Base-by-base conservation (phyloP, 2,329 filamentous ascomycete species). In the Paracamarosporium sp. region DNA sequence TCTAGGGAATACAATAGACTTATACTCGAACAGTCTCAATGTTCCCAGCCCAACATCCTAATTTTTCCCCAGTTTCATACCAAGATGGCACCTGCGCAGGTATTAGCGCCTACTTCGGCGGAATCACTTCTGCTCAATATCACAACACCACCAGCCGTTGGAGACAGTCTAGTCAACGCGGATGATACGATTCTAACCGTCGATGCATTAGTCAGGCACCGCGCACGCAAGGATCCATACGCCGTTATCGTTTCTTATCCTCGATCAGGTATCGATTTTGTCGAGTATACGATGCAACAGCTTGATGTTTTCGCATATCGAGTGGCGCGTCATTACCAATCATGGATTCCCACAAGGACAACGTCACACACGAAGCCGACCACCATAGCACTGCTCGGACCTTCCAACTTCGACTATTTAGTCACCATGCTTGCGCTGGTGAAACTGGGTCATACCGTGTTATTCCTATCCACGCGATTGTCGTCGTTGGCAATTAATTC, bases 401-500 rank as follows among this genome's bases (percentile, higher is more conserved):
- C 79, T 0, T 85, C 83, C 2, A 83, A 83, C 59, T 77, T 87
- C 13, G 82, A 85, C 53, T 86, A 85, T 63, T 72, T 86, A 9
- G 71, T 87, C 25, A 82, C 83, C 4, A 77, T 84, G 55, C 79
- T 87, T 35, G 85, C 84, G 0, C 68, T 88, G 30, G 80, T 79
- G 22, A 82, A 84, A 55, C 75, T 88, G 4, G 85, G 86, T 7
- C 83, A 85, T 71, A 82, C 83, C 0, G 77, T 83, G 1, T 69
- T 87, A 2, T 81, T 86, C 43, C 75, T 87, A 1, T 86, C 84
- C 0, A 85, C 82, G 1, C 74, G 85, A 3, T 77, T 87, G 6
- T 79, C 84, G 0, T 75, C 79, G 3, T 74, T 80, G 51, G 85
- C 85, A 2, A 83, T 85, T 57, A 72, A 80, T 11, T 80, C 78